A percentile compares a stretch with the other conserved stretches of the same genome.
These are phyloP conservation scores for Kurtzmaniella quercitrusa DNA, from an alignment of 1,139 yeast genomes.

Conservation along the genomic window DNA sequence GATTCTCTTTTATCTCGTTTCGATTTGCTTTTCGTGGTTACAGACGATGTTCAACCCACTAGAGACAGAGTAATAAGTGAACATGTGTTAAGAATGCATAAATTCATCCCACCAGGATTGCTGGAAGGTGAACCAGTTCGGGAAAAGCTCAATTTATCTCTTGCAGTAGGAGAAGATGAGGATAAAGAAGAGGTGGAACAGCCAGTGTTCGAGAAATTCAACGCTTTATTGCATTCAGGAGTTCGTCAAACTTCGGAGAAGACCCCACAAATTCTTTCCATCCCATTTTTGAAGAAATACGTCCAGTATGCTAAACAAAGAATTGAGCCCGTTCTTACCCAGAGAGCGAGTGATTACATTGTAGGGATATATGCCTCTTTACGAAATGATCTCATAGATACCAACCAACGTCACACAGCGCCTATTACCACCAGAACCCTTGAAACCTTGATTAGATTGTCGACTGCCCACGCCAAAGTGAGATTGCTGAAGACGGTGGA, in stretches of 20 bases:
- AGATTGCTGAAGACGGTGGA: slow-evolving; percentile 75
- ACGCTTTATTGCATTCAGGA: slow-evolving; percentile 80
- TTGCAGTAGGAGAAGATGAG: slow-evolving; percentile 74
- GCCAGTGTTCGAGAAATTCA: slow-evolving; percentile 76
- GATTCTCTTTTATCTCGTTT: slow-evolving; percentile 96
- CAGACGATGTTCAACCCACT: slow-evolving; percentile 86
- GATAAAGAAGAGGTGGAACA: slow-evolving; percentile 49
- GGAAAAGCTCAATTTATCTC: slow-evolving; percentile 63
- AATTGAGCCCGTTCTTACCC: slow-evolving; percentile 74
- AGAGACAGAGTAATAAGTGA: slow-evolving; percentile 87
- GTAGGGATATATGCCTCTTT: slow-evolving; percentile 75
- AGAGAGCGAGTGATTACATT: slow-evolving; percentile 76
- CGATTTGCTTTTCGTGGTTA: slow-evolving; percentile 90
- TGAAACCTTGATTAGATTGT: slow-evolving; percentile 90
- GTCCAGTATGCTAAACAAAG: slow-evolving; percentile 92
- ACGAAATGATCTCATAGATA: slow-evolving; percentile 74
- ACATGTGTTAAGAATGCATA: slow-evolving; percentile 92
- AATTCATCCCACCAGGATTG: slow-evolving; percentile 83
- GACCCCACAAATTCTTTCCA: slow-evolving; percentile 65
- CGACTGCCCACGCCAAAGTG: slow-evolving; percentile 97
- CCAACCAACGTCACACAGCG: slow-evolving; percentile 76
- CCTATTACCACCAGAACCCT: slow-evolving; percentile 98
- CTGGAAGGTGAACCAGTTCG: slow-evolving; percentile 94
- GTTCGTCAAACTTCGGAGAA: slow-evolving; percentile 36
- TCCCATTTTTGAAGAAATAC: slow-evolving; percentile 86